Conservation (phyloP, 345 rosid species). For the Limnanthes douglasii region DNA sequence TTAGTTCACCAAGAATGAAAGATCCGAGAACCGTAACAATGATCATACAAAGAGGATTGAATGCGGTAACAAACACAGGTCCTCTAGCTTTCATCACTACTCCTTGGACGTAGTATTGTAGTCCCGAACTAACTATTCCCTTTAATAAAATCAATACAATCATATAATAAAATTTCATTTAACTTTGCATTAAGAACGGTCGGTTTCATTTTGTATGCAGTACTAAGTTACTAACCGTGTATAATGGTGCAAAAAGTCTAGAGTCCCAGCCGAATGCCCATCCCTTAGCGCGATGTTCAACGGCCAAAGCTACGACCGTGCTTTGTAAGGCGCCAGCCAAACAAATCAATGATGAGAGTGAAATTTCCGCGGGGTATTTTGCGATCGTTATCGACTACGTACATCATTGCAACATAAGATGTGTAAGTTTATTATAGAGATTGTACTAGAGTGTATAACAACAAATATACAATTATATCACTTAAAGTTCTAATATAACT, state of each 20-base stretch:
- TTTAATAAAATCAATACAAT: background rate
- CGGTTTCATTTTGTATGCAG: background rate
- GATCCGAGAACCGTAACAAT: slow-evolving; percentile 42
- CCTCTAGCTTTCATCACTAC: slow-evolving; percentile 60
- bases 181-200: background rate
- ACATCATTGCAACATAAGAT: background rate
- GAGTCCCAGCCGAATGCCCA: slow-evolving; percentile 69
- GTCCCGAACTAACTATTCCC: slow-evolving; percentile 58
- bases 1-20: slow-evolving; percentile 35
- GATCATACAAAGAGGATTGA: slow-evolving; percentile 75
- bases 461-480: slow-evolving; percentile 1
- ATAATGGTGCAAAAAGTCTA: slow-evolving; percentile 53
- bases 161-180: background rate
- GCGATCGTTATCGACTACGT: slow-evolving; percentile 42
- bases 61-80: slow-evolving; percentile 63
- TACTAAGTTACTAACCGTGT: slow-evolving; percentile 19
- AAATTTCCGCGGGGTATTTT: slow-evolving; percentile 47
- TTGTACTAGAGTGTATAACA: no score
- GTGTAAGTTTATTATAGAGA: no score
- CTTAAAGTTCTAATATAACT: no score
- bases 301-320: slow-evolving; percentile 22
- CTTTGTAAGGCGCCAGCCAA: slow-evolving; percentile 47
- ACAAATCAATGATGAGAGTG: slow-evolving; percentile 52
- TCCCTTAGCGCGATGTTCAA: slow-evolving; percentile 30
- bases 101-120: slow-evolving; percentile 69